Evolutionary conservation across 805 yeast genomes (phyloP).

Genomic region (Wickerhamomyces subpelliculosus): DNA sequence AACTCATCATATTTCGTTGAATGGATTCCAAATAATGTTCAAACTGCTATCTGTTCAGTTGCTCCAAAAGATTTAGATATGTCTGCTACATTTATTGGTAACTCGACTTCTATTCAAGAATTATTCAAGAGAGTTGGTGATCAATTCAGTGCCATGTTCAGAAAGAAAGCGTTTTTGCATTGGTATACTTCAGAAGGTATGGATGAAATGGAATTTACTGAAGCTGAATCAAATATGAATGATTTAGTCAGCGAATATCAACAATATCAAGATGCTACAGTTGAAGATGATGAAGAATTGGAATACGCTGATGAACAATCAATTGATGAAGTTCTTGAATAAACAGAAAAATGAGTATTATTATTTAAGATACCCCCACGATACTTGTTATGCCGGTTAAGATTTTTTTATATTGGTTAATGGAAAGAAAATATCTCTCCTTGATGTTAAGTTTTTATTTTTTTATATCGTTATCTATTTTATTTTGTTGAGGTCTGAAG

Average conservation of each 20-base stretch:
- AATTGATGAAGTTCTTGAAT: slow-evolving; percentile 24
- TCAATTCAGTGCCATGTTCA: slow-evolving; percentile 96
- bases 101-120: slow-evolving; percentile 96
- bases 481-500: background rate
- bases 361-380: background rate
- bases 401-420: background rate
- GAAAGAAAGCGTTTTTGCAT: slow-evolving; percentile 98
- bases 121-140: slow-evolving; percentile 97
- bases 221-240: slow-evolving; percentile 97
- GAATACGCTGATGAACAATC: slow-evolving; percentile 24
- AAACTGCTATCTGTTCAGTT: slow-evolving; percentile 97
- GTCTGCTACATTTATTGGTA: slow-evolving; percentile 92
- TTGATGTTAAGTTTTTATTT: background rate
- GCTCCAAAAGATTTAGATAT: slow-evolving; percentile 85
- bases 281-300: slow-evolving; percentile 61
- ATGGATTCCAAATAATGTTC: slow-evolving; percentile 99
- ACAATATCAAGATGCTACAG: slow-evolving; percentile 91
- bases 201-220: slow-evolving; percentile 99
- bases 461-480: background rate
- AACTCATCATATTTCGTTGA: slow-evolving; percentile 96
- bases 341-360: slow-evolving; percentile 2
- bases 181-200: slow-evolving; percentile 99
- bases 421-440: too few species aligned
- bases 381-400: background rate
- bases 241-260: slow-evolving; percentile 95